These are phyloP conservation scores for Spizellomyces sp. DNA, from an alignment of 192 early-diverging fungal genomes.

Conservation along the genomic window DNA sequence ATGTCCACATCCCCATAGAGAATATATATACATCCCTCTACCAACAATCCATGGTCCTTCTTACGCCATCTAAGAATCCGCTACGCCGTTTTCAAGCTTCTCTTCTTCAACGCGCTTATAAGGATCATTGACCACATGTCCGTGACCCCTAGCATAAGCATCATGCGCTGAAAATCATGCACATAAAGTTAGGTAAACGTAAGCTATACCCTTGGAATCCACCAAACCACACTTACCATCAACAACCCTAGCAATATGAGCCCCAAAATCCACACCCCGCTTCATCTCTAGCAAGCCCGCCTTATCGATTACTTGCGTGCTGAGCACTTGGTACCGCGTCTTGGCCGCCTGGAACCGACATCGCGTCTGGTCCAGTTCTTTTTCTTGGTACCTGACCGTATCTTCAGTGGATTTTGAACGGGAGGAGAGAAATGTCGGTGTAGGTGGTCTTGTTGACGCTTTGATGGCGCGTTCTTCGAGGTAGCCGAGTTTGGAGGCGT, in stretches of 20 bases:
- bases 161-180: too few species aligned
- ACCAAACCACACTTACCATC: too few species aligned
- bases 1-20: too few species aligned
- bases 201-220: too few species aligned
- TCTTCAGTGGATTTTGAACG: conserved; percentile 14
- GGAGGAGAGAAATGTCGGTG: conserved; percentile 24
- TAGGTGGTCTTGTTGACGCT: conserved; percentile 12
- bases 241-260: conserved; percentile 33
- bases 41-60: too few species aligned
- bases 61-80: too few species aligned
- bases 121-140: too few species aligned
- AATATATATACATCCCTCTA: too few species aligned
- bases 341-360: conserved; percentile 46
- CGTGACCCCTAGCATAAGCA: too few species aligned
- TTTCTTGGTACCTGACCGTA: conserved; percentile 37
- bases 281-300: conserved; percentile 57
- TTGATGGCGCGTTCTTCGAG: conserved; percentile 44
- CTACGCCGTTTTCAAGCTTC: too few species aligned
- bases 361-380: conserved; percentile 47
- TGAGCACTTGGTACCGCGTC: conserved; percentile 45
- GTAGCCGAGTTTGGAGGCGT: conserved; percentile 44
- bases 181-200: too few species aligned
- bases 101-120: too few species aligned
- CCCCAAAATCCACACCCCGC: conserved; percentile 48
- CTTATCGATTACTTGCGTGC: conserved; percentile 57